Evolutionary conservation across 1,139 yeast genomes (phyloP).

Genomic region (Hyphopichia wangnamkhiaoensis): DNA sequence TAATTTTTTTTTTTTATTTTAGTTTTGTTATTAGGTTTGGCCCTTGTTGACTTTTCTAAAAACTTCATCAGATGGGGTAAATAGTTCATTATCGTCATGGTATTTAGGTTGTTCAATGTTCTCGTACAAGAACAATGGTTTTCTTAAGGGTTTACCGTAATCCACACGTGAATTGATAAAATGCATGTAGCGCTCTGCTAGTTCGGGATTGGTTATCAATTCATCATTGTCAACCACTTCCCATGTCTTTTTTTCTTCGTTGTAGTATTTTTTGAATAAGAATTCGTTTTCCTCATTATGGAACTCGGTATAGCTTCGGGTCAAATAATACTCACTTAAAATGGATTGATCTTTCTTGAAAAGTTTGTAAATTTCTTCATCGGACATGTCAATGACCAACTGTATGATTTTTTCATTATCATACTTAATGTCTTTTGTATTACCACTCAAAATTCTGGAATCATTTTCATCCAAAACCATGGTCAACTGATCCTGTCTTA

Average conservation of each 20-base stretch:
- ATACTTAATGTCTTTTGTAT: slow-evolving; percentile 10
- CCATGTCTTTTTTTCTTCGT: neutral
- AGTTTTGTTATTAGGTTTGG: neutral
- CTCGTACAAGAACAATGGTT: slow-evolving; percentile 31
- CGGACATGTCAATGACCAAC: slow-evolving; percentile 14
- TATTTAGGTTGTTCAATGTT: slow-evolving; percentile 16
- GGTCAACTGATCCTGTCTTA: slow-evolving; percentile 17
- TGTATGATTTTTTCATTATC: slow-evolving; percentile 10
- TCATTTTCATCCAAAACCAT: slow-evolving; percentile 23
- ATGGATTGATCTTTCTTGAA: slow-evolving; percentile 15
- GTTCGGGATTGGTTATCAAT: slow-evolving; percentile 3
- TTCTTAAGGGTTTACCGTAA: slow-evolving; percentile 25
- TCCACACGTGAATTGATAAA: slow-evolving; percentile 3
- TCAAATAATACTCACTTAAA: slow-evolving; percentile 19
- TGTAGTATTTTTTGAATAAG: slow-evolving; percentile 10
- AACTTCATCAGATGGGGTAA: slow-evolving; percentile 2
- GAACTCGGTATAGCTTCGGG: slow-evolving; percentile 15
- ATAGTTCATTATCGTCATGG: slow-evolving; percentile 3
- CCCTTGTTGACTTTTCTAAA: neutral
- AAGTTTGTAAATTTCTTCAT: slow-evolving; percentile 16
- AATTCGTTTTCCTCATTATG: slow-evolving; percentile 17
- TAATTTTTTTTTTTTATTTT: neutral
- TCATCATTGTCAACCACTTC: slow-evolving; percentile 6
- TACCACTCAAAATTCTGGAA: slow-evolving; percentile 11
- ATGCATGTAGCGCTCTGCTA: neutral